Conservation (phyloP, 192 early-diverging fungal genomes). For the Umbelopsis vinacea region DNA sequence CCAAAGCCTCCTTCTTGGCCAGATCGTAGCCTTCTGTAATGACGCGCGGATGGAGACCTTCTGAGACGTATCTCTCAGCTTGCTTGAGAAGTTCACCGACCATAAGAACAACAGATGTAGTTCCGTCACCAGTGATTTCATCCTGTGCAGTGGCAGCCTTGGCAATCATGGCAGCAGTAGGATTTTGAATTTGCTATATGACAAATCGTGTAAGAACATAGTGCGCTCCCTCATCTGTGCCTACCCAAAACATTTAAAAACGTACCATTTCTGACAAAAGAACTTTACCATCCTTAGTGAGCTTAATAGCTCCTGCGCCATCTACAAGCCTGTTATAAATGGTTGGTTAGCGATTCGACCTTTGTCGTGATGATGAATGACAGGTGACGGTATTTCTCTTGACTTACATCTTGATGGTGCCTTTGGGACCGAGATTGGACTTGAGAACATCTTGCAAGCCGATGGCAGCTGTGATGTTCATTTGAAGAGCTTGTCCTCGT, state of each 20-base stretch:
- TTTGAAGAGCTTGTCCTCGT: constrained; percentile 94
- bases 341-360: not conserved
- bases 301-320: constrained; percentile 93
- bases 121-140: constrained; percentile 98
- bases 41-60: constrained; percentile 95
- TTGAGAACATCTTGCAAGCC: constrained; percentile 96
- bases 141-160: constrained; percentile 99
- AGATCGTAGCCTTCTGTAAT: constrained; percentile 97
- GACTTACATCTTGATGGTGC: constrained; percentile 95
- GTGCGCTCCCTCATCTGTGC: not conserved
- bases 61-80: constrained; percentile 89
- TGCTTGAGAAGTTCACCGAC: constrained; percentile 98
- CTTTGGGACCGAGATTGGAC: constrained; percentile 97
- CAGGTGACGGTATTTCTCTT: not conserved
- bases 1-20: constrained; percentile 93
- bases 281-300: constrained; percentile 99
- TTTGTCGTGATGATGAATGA: not conserved
- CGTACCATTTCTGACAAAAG: constrained; percentile 96
- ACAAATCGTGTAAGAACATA: not conserved
- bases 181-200: constrained; percentile 98
- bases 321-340: constrained; percentile 79
- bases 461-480: constrained; percentile 95
- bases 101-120: constrained; percentile 94
- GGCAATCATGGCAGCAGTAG: constrained; percentile 99
- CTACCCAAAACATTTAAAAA: not conserved